These are phyloP conservation scores for Lachnellula hyalina DNA, from an alignment of 2,329 filamentous ascomycete species.

Conservation along the genomic window DNA sequence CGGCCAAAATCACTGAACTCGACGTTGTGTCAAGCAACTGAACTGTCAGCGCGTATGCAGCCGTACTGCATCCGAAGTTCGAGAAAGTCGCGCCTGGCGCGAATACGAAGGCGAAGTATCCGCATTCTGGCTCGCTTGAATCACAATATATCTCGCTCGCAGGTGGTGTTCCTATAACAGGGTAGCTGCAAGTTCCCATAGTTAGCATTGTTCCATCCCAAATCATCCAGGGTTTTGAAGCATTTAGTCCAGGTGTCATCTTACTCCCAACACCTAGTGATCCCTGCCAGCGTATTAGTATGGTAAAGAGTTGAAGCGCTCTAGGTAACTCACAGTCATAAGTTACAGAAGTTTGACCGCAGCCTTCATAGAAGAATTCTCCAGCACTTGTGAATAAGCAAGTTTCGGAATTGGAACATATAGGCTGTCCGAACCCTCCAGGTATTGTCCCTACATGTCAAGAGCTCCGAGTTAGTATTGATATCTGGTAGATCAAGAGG, in stretches of 20 bases:
- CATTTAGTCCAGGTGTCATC: no score
- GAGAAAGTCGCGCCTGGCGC: constrained; percentile 11
- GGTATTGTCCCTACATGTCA: constrained; percentile 13
- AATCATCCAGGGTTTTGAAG: neutral
- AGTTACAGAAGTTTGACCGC: constrained; percentile 13
- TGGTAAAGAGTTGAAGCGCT: neutral
- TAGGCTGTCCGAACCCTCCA: constrained; percentile 19
- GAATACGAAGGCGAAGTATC: constrained; percentile 20
- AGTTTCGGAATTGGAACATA: constrained; percentile 16
- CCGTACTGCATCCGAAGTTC: constrained; percentile 21
- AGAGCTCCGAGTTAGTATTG: no score
- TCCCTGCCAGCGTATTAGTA: no score
- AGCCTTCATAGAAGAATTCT: constrained; percentile 20
- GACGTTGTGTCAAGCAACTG: constrained; percentile 7
- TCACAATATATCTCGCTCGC: constrained; percentile 17
- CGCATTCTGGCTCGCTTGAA: constrained; percentile 15
- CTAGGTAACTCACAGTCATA: constrained; percentile 16
- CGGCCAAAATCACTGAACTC: neutral
- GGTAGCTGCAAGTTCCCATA: constrained; percentile 6
- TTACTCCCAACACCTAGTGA: neutral
- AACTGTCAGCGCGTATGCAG: constrained; percentile 12
- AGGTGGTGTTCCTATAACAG: constrained; percentile 1
- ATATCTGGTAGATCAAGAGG: no score
- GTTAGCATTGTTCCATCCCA: constrained; percentile 12
- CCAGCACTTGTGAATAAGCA: constrained; percentile 19